A percentile compares a stretch with the other conserved stretches of the same genome.
Evolutionary conservation across 2,329 filamentous ascomycete species (phyloP).

Genomic region (Xylaria sp.): DNA sequence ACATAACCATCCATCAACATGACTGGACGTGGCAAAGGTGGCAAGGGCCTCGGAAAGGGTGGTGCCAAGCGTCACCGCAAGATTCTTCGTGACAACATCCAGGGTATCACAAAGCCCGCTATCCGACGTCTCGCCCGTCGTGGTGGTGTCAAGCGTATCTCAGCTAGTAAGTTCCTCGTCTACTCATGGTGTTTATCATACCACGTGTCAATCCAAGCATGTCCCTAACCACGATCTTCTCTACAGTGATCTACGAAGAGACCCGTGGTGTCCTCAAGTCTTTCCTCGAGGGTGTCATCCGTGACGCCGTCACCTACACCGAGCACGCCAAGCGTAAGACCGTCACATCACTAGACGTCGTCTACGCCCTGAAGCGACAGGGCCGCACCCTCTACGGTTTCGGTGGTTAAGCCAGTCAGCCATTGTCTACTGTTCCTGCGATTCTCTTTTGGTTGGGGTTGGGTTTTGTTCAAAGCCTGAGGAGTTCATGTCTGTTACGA

Average conservation of each 20-base stretch:
- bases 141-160: slow-evolving; percentile 99
- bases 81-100: slow-evolving; percentile 99
- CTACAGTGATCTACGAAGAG: slow-evolving; percentile 78
- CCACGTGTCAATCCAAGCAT: background rate
- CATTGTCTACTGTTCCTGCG: too few relatives aligned
- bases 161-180: slow-evolving; percentile 71
- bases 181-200: background rate
- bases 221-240: background rate
- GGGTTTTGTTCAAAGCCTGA: slow-evolving; percentile 2
- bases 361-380: slow-evolving; percentile 69
- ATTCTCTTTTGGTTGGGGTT: slow-evolving; percentile 44
- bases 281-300: slow-evolving; percentile 83
- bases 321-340: slow-evolving; percentile 84
- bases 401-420: slow-evolving; percentile 60
- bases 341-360: slow-evolving; percentile 68
- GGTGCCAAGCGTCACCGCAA: slow-evolving; percentile 99
- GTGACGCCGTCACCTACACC: slow-evolving; percentile 80
- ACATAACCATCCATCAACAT: slow-evolving; percentile 36
- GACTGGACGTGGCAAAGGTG: slow-evolving; percentile 75
- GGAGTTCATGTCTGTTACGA: slow-evolving; percentile 46
- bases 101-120: slow-evolving; percentile 98
- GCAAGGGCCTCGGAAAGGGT: slow-evolving; percentile 97
- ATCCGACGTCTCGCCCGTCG: slow-evolving; percentile 98
- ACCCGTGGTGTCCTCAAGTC: slow-evolving; percentile 83
- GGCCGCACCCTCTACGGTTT: slow-evolving; percentile 72